phyloP scores from a whole-genome alignment of 148 eudicot species.

The Simmondsia chinensis region DNA sequence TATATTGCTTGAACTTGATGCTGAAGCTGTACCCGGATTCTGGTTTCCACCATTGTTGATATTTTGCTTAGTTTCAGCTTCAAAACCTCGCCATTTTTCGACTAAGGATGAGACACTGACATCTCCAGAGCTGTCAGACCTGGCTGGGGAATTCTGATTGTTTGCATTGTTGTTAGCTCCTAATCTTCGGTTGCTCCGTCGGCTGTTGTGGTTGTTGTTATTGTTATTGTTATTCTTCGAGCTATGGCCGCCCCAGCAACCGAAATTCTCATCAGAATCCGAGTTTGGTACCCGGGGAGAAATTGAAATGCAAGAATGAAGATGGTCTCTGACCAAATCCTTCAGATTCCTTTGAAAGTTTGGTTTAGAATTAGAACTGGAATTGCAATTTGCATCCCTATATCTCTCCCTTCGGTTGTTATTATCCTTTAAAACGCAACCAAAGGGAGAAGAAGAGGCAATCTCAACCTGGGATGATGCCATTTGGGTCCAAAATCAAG shows the following conservation, averaged over 20 bases:
- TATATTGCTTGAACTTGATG: neutral
- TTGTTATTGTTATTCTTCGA: neutral
- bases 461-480: slow-evolving; percentile 47
- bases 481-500: no score
- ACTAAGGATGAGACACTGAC: slow-evolving; percentile 68
- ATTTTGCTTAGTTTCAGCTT: slow-evolving; percentile 12
- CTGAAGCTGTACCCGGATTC: neutral
- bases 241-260: neutral
- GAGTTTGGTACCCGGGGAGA: slow-evolving; percentile 6
- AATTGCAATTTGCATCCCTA: slow-evolving; percentile 9
- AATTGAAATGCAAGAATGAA: slow-evolving; percentile 25
- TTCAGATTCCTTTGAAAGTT: slow-evolving; percentile 28
- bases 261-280: slow-evolving; percentile 6
- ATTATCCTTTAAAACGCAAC: slow-evolving; percentile 38
- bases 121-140: slow-evolving; percentile 12
- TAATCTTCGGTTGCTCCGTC: no score
- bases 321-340: slow-evolving; percentile 29
- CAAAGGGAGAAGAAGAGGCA: slow-evolving; percentile 36
- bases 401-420: slow-evolving; percentile 27
- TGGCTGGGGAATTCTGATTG: slow-evolving; percentile 6
- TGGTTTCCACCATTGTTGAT: neutral
- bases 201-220: neutral
- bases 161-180: neutral
- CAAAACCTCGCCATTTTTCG: slow-evolving; percentile 41
- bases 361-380: slow-evolving; percentile 5